Conservation (phyloP, 2,329 filamentous ascomycete genomes). For the Phyllosticta citriasiana region DNA sequence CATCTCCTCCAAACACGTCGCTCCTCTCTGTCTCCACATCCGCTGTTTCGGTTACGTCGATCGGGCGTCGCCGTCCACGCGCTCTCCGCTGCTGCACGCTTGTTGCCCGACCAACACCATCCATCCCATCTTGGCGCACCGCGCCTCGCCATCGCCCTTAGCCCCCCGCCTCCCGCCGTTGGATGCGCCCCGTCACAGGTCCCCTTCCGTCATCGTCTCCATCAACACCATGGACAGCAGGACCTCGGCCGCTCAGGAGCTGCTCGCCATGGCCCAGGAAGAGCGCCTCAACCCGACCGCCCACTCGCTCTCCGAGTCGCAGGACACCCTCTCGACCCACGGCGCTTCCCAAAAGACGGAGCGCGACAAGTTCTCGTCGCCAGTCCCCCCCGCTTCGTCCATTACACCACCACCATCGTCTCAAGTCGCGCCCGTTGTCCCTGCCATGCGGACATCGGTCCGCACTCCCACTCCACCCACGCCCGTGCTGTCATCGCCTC, state of each 20-base stretch:
- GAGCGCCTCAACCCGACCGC: conserved; percentile 3
- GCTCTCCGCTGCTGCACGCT: not conserved
- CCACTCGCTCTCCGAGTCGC: conserved; percentile 1
- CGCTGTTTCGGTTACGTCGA: not conserved
- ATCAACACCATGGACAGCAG: conserved; percentile 5
- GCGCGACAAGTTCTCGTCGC: conserved; percentile 23
- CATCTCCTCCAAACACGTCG: not conserved
- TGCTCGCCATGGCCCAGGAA: conserved; percentile 10
- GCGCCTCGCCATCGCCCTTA: not conserved
- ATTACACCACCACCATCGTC: conserved; percentile 57
- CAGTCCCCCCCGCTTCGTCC: conserved; percentile 38
- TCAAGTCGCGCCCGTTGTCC: conserved; percentile 37
- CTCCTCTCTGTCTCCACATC: not conserved
- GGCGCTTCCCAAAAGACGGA: conserved; percentile 5
- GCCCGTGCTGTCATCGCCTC: conserved; percentile 39
- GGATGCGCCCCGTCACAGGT: not conserved
- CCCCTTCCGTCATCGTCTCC: not conserved
- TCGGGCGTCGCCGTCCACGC: not conserved
- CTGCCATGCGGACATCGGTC: conserved; percentile 25
- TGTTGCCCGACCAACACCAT: conserved; percentile 6
- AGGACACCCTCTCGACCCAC: conserved; percentile 2
- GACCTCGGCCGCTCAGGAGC: conserved; percentile 3
- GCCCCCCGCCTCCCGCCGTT: conserved; percentile 1
- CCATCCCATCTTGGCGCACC: not conserved
- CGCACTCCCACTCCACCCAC: conserved; percentile 43